phyloP scores from a whole-genome alignment of 352 stramenopile genomes.

The Pythium phragmiticola region DNA sequence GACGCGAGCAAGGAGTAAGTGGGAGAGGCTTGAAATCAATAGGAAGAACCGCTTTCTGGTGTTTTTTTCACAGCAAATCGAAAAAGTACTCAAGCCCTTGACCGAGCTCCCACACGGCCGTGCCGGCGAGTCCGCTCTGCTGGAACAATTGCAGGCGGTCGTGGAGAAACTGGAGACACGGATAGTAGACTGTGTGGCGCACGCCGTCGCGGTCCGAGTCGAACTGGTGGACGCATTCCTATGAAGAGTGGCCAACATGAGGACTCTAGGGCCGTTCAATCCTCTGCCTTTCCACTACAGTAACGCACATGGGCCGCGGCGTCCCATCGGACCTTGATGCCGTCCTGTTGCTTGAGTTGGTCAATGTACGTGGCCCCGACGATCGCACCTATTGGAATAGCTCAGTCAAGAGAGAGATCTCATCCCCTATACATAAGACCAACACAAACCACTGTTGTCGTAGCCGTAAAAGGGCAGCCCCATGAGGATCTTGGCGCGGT shows the following conservation, averaged over 20 bases:
- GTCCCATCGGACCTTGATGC: slow-evolving; percentile 29
- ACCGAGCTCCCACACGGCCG: slow-evolving; percentile 76
- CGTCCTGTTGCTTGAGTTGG: slow-evolving; percentile 13
- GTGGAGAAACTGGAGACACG: slow-evolving; percentile 79
- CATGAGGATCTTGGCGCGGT: slow-evolving; percentile 64
- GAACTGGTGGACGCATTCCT: slow-evolving; percentile 76
- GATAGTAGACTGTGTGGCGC: slow-evolving; percentile 63
- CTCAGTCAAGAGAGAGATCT: background rate
- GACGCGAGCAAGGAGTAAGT: slow-evolving; percentile 13
- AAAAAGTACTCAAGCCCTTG: slow-evolving; percentile 83
- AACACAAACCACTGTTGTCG: slow-evolving; percentile 51
- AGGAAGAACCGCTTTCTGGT: background rate
- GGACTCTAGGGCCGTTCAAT: too few relatives aligned
- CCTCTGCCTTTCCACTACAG: background rate
- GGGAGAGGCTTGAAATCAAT: background rate
- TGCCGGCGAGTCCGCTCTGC: slow-evolving; percentile 41
- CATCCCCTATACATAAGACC: too few relatives aligned
- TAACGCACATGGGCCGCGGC: slow-evolving; percentile 23
- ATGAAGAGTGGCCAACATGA: background rate
- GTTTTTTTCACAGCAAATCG: slow-evolving; percentile 47
- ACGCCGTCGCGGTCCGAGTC: slow-evolving; percentile 24
- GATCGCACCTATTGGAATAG: slow-evolving; percentile 23
- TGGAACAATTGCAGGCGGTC: slow-evolving; percentile 63
- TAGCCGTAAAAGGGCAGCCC: slow-evolving; percentile 82
- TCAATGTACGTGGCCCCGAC: slow-evolving; percentile 26